Evolutionary conservation across 805 yeast species (phyloP), one percentile per base, ranked within the genome.

Genomic region (Candida endomychidarum): DNA sequence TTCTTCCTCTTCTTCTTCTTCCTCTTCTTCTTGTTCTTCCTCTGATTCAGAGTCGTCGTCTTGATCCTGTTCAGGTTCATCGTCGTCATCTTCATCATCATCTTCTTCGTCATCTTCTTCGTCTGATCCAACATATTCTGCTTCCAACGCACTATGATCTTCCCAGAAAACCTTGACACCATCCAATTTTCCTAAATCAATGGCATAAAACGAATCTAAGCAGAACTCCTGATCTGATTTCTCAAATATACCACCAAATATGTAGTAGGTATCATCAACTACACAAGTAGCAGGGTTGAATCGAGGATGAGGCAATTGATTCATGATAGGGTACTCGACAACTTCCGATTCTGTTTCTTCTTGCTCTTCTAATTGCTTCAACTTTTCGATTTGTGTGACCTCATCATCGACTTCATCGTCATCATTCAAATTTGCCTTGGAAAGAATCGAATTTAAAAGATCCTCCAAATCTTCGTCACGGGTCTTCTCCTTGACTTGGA

Each of bases 161-260:
- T 91, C 98, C 97, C 98, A 91, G 48, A 75, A 80, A 0, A 88
- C 86, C 50, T 80, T 84, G 39, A 88, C 80, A 11, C 97, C 97
- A 56, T 91, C 96, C 37, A 90, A 65, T 54, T 82, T 86, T 27
- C 86, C 88, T 49, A 91, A 67, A 63, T 93, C 96, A 34, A 93
- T 71, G 19, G 90, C 74, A 55, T 91, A 93, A 58, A 91, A 76
- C 7, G 95, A 83, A 58, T 91, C 96, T 51, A 93, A 73, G 29
- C 78, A 77, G 58, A 75, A 86, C 58, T 91, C 99, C 45, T 76
- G 82, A 37, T 93, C 98, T 3, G 90, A 96, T 21, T 75, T 65
- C 58, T 93, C 98, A 81, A 83, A 91, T 30, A 82, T 77, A 51
- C 98, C 99, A 17, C 97, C 96, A 56, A 76, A 89, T 8, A 93